Percentiles rank a stretch among this genome's conserved stretches.
phyloP scores from a whole-genome alignment of 2,329 filamentous ascomycete species.

The Ophiosphaerella herpotricha region DNA sequence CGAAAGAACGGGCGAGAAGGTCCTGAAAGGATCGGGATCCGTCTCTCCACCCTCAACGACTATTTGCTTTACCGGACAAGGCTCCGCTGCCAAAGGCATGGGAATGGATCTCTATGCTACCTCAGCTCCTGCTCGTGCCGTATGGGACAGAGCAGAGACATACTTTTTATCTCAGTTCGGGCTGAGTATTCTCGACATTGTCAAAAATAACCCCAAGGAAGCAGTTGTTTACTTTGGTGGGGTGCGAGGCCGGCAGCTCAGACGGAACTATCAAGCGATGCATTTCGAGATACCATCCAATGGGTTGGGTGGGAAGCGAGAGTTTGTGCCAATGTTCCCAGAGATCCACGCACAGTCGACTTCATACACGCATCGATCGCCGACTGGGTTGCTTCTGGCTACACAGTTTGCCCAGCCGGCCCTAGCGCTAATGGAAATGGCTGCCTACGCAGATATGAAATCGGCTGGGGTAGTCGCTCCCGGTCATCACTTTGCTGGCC shows the following conservation, averaged over 20 bases:
- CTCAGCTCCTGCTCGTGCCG: constrained; percentile 32
- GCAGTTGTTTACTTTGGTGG: constrained; percentile 48
- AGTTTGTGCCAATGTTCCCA: no score
- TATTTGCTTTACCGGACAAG: constrained; percentile 48
- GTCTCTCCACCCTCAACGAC: no score
- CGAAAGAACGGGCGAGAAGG: constrained; percentile 32
- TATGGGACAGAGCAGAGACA: constrained; percentile 61
- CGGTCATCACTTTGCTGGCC: neutral
- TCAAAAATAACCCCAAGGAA: constrained; percentile 45
- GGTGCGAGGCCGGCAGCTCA: constrained; percentile 33
- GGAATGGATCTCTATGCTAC: constrained; percentile 50
- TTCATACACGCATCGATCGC: constrained; percentile 11
- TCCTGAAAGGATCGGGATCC: constrained; percentile 24
- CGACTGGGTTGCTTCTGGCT: constrained; percentile 18
- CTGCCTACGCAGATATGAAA: constrained; percentile 10
- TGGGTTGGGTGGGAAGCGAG: no score
- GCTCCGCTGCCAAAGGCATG: constrained; percentile 47
- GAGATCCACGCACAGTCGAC: no score
- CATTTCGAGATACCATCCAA: constrained; percentile 4
- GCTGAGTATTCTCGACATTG: constrained; percentile 43
- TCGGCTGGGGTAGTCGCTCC: constrained; percentile 4
- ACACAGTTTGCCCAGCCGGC: constrained; percentile 32
- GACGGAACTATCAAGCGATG: constrained; percentile 43
- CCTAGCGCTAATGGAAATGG: constrained; percentile 9
- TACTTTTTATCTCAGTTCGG: constrained; percentile 17